Conservation (phyloP, 2,329 filamentous ascomycete species). For the Scytalidium sp. region DNA sequence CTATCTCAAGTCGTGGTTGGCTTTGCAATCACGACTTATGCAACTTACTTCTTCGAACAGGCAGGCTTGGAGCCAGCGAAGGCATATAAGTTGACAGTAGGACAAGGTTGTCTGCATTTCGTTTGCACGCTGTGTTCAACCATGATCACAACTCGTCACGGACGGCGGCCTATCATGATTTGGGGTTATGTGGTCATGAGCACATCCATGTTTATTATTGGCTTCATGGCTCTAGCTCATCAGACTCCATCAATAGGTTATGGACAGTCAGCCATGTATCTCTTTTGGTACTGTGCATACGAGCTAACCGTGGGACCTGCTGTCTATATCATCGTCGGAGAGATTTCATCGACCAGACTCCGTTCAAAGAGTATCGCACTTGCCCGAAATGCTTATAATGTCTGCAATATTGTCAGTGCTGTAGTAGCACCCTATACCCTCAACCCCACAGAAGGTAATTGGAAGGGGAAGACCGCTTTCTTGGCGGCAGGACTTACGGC, state of each 20-base stretch:
- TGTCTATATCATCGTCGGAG: slow-evolving; percentile 60
- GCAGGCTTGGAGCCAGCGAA: slow-evolving; percentile 45
- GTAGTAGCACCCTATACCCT: slow-evolving; percentile 62
- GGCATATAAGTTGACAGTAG: slow-evolving; percentile 52
- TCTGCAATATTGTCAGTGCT: slow-evolving; percentile 73
- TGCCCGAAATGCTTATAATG: slow-evolving; percentile 66
- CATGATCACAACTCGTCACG: slow-evolving; percentile 3
- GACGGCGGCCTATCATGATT: slow-evolving; percentile 3
- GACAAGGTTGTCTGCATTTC: slow-evolving; percentile 39
- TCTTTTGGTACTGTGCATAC: slow-evolving; percentile 76
- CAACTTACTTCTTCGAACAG: slow-evolving; percentile 55
- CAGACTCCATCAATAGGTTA: slow-evolving; percentile 12
- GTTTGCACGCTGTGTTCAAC: slow-evolving; percentile 38
- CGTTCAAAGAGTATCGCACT: slow-evolving; percentile 88
- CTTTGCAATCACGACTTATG: slow-evolving; percentile 59
- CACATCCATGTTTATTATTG: slow-evolving; percentile 4
- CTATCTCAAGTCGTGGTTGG: slow-evolving; percentile 58
- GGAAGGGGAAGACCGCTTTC: slow-evolving; percentile 7
- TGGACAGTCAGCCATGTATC: slow-evolving; percentile 61
- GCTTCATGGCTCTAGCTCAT: slow-evolving; percentile 3
- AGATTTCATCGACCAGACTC: slow-evolving; percentile 74
- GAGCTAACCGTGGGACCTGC: slow-evolving; percentile 83
- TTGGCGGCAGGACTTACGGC: slow-evolving; percentile 1
- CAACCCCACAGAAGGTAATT: slow-evolving; percentile 2
- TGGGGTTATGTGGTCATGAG: slow-evolving; percentile 3